Evolutionary conservation across 495 filamentous ascomycete species (phyloP), one percentile per base, ranked within the genome.

Genomic region (Durotheca rogersii): DNA sequence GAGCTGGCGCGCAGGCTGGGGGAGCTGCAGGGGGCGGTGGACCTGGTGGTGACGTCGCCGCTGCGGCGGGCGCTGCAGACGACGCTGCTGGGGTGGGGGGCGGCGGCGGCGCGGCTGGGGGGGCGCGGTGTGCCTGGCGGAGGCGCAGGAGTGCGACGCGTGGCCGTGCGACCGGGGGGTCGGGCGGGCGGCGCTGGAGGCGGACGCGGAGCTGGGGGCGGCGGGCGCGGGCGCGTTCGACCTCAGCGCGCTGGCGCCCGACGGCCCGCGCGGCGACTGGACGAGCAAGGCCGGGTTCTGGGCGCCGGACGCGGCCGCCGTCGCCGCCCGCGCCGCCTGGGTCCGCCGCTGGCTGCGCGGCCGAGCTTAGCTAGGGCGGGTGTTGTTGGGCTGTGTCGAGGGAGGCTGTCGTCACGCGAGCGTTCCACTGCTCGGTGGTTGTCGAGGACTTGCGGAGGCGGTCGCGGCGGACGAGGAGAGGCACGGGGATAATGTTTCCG

Each of bases 111-210:
- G 38, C 52, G 52, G 0, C 49, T 60, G 3, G 60, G 60, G 20
- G 52, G 60, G 21, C 21, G 56, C 60, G 19, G 39, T 62, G 14
- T 33, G 20, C 29, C 38, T 62, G 1, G 56, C 56, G 2, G 37
- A 56, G 31, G 47, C 56, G 27, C 70, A 73, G 39, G 70, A 73
- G 30, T 61, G 67, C 30, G 69, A 68, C 53, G 60, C 40, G 10
- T 36, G 67, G 14, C 67, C 68, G 7, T 72, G 68, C 58, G 70
- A 73, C 53, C 69, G 66, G 12, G 67, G 66, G 3, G 67, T 62
- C 6, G 47, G 58, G 4, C 29, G 56, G 6, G 40, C 38, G 0
- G 46, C 17, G 6, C 58, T 72, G 2, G 37, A 60, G 12, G 35
- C 10, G 11, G 56, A 60, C 44, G 38, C 51, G 18, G 56, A 63